These are phyloP conservation scores for Fusarium tricinctum DNA, from an alignment of 2,329 filamentous ascomycete species.

Conservation along the genomic window DNA sequence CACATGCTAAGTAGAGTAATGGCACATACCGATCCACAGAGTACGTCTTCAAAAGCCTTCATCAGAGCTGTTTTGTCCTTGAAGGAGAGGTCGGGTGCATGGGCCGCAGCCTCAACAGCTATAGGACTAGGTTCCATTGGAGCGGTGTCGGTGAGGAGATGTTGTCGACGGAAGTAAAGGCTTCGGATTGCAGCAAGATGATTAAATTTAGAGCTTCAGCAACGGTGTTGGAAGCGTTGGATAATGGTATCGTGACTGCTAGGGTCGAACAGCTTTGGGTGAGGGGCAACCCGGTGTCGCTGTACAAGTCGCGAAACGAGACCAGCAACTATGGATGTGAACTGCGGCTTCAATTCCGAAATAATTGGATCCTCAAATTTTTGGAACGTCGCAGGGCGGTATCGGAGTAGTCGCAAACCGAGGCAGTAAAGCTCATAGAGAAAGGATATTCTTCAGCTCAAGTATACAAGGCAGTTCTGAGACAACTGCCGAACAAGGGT, in stretches of 20 bases:
- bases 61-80: constrained; percentile 60
- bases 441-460: background rate
- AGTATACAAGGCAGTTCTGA: background rate
- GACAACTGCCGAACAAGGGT: constrained; percentile 14
- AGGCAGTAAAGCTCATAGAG: background rate
- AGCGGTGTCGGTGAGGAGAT: background rate
- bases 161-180: background rate
- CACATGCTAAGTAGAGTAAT: background rate
- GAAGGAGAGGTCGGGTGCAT: constrained; percentile 48
- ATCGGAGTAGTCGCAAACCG: background rate
- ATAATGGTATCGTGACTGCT: constrained; percentile 18
- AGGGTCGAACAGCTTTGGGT: constrained; percentile 4
- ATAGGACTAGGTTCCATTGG: constrained; percentile 53
- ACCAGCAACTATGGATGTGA: background rate
- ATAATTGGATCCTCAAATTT: background rate
- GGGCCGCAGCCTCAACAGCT: constrained; percentile 47
- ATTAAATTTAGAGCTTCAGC: background rate
- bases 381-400: background rate
- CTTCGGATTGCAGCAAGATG: background rate
- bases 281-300: constrained; percentile 22
- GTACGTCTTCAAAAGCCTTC: constrained; percentile 86
- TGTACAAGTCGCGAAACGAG: constrained; percentile 14
- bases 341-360: constrained; percentile 1
- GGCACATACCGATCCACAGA: constrained; percentile 83
- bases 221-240: background rate